phyloP scores from a whole-genome alignment of 108 stramenopile species.

The Skeletonema tropicum region DNA sequence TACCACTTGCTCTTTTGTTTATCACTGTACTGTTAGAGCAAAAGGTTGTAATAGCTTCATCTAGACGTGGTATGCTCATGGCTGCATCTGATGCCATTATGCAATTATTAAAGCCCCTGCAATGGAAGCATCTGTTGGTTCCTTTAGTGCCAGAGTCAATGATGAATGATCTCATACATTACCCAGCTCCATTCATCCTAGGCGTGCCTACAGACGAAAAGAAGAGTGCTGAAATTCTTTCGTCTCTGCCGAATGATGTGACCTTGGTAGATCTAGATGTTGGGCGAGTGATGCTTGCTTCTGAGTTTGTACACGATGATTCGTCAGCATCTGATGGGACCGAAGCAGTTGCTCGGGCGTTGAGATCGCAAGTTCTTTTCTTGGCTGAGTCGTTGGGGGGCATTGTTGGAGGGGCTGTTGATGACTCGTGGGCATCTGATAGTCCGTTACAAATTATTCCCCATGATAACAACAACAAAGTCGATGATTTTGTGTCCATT shows the following conservation, averaged over 20 bases:
- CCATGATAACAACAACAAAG: not conserved
- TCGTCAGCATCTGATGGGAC: constrained; percentile 19
- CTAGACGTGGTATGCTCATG: constrained; percentile 71
- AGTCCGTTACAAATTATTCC: constrained; percentile 39
- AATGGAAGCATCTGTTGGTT: constrained; percentile 83
- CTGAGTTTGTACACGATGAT: constrained; percentile 59
- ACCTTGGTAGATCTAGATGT: constrained; percentile 89
- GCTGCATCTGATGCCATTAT: constrained; percentile 61
- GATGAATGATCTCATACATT: constrained; percentile 80
- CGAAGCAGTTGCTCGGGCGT: constrained; percentile 42
- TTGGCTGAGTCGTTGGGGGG: constrained; percentile 76
- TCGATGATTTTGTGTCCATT: constrained; percentile 29
- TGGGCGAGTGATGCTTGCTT: constrained; percentile 85
- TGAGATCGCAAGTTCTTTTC: constrained; percentile 76
- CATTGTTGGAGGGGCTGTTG: constrained; percentile 59
- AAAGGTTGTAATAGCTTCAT: constrained; percentile 83
- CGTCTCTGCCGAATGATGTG: constrained; percentile 75
- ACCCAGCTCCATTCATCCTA: constrained; percentile 88
- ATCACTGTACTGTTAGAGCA: constrained; percentile 79
- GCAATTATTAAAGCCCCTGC: constrained; percentile 64
- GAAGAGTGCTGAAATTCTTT: constrained; percentile 61
- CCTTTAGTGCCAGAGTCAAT: constrained; percentile 80
- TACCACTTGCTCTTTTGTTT: constrained; percentile 77
- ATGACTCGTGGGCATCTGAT: constrained; percentile 75
- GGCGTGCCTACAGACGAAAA: constrained; percentile 77